Conservation (phyloP, 768 basidiomycete species). For the Lentinus brumalis region DNA sequence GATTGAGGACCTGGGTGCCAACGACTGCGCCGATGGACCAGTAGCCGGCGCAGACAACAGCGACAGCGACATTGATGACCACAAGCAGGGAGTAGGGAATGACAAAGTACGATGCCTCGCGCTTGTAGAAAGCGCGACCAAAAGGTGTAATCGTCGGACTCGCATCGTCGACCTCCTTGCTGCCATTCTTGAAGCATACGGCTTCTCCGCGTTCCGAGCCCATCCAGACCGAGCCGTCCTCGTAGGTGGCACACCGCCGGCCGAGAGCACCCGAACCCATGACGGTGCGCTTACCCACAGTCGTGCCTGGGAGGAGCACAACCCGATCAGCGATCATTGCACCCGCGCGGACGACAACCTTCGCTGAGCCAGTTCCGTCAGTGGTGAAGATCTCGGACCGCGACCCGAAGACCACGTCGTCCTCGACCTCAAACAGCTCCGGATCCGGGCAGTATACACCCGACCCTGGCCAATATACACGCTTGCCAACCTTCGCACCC, state of each 20-base stretch:
- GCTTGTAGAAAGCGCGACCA: slow-evolving; percentile 45
- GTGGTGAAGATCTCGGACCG: slow-evolving; percentile 47
- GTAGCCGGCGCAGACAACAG: slow-evolving; percentile 41
- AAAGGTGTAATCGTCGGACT: slow-evolving; percentile 40
- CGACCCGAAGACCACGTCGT: slow-evolving; percentile 53
- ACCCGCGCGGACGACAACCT: slow-evolving; percentile 43
- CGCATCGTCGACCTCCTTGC: slow-evolving; percentile 12
- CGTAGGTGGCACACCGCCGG: slow-evolving; percentile 41
- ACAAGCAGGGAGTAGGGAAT: slow-evolving; percentile 42
- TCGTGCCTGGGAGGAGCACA: slow-evolving; percentile 46
- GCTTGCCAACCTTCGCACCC: slow-evolving; percentile 52
- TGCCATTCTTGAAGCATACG: slow-evolving; percentile 21
- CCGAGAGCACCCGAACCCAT: slow-evolving; percentile 51
- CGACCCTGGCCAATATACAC: slow-evolving; percentile 52
- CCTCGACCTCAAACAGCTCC: slow-evolving; percentile 49
- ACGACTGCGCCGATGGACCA: slow-evolving; percentile 45
- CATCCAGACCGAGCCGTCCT: slow-evolving; percentile 49
- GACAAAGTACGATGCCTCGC: slow-evolving; percentile 43
- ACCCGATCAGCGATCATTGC: slow-evolving; percentile 56
- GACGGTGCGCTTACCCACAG: slow-evolving; percentile 42
- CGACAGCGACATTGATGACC: slow-evolving; percentile 40
- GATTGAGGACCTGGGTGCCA: slow-evolving; percentile 43
- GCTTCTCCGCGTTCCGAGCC: slow-evolving; percentile 47
- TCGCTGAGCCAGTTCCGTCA: slow-evolving; percentile 43
- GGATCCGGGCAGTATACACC: slow-evolving; percentile 49